A percentile compares a stretch with the other conserved stretches of the same genome.
phyloP scores from a whole-genome alignment of 108 stramenopile genomes.

The Fragilaria radians region DNA sequence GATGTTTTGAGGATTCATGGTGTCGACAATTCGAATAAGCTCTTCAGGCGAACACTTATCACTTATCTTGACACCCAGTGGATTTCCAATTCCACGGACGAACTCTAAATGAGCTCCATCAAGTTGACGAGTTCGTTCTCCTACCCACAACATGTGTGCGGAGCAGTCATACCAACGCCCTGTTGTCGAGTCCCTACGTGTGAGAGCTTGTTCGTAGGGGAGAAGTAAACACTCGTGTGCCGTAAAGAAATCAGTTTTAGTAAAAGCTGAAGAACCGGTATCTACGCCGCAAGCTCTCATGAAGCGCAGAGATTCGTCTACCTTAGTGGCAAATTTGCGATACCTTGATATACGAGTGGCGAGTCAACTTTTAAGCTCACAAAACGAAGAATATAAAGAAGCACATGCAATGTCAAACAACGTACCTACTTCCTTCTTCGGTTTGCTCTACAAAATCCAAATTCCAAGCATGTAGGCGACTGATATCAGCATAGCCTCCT shows the following conservation, averaged over 20 bases:
- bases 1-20: constrained; percentile 93
- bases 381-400: background rate
- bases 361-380: too few species aligned
- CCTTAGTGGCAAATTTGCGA: constrained; percentile 88
- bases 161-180: constrained; percentile 97
- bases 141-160: constrained; percentile 98
- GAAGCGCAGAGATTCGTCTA: constrained; percentile 91
- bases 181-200: constrained; percentile 93
- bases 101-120: constrained; percentile 99
- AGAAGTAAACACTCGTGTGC: constrained; percentile 98
- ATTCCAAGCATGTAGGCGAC: constrained; percentile 95
- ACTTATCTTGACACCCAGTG: constrained; percentile 94
- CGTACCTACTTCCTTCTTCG: constrained; percentile 83
- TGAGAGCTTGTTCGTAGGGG: constrained; percentile 96
- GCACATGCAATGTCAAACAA: background rate
- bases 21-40: constrained; percentile 85
- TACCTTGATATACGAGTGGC: too few species aligned
- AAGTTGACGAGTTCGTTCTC: constrained; percentile 97
- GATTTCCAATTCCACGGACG: constrained; percentile 94
- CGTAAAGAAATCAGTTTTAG: constrained; percentile 91
- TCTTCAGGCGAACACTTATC: constrained; percentile 96
- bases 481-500: constrained; percentile 95
- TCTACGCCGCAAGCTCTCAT: constrained; percentile 97
- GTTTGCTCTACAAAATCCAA: constrained; percentile 96
- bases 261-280: constrained; percentile 74